Conservation (phyloP, 1,139 yeast genomes). For the Geotrichum macrosporum region DNA sequence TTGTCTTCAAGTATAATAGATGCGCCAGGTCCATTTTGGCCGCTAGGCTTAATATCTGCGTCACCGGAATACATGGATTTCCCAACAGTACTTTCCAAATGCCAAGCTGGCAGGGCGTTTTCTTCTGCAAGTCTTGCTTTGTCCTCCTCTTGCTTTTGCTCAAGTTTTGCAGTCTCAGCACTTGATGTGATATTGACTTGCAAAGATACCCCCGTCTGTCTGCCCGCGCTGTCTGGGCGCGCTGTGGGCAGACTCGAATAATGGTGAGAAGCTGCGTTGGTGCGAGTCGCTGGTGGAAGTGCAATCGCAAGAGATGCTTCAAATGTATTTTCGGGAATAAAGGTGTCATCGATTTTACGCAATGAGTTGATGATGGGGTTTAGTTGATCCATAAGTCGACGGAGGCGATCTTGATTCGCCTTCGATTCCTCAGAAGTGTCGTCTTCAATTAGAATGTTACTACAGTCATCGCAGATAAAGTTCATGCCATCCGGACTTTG, state of each 20-base stretch:
- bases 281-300: slow-evolving; percentile 52
- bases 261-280: slow-evolving; percentile 30
- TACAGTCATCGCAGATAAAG: slow-evolving; percentile 83
- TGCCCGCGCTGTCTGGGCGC: slow-evolving; percentile 23
- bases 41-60: slow-evolving; percentile 3
- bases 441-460: slow-evolving; percentile 71
- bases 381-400: slow-evolving; percentile 79
- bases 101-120: slow-evolving; percentile 97
- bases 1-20: slow-evolving; percentile 3
- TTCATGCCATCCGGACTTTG: slow-evolving; percentile 74
- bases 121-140: slow-evolving; percentile 62
- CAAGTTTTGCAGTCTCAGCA: slow-evolving; percentile 63
- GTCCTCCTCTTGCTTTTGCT: slow-evolving; percentile 59
- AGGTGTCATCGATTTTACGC: slow-evolving; percentile 79
- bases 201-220: slow-evolving; percentile 51
- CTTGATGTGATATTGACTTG: slow-evolving; percentile 90
- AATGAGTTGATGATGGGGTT: slow-evolving; percentile 82
- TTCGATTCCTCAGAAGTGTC: slow-evolving; percentile 81
- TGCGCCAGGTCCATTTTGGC: slow-evolving; percentile 34
- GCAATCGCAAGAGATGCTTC: slow-evolving; percentile 74
- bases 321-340: slow-evolving; percentile 82
- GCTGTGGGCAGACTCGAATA: slow-evolving; percentile 17
- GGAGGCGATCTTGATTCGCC: slow-evolving; percentile 76
- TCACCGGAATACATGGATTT: slow-evolving; percentile 18
- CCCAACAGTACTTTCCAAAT: slow-evolving; percentile 84